Conservation (phyloP, 176 grass and related monocot genomes). For the Poa annua region DNA sequence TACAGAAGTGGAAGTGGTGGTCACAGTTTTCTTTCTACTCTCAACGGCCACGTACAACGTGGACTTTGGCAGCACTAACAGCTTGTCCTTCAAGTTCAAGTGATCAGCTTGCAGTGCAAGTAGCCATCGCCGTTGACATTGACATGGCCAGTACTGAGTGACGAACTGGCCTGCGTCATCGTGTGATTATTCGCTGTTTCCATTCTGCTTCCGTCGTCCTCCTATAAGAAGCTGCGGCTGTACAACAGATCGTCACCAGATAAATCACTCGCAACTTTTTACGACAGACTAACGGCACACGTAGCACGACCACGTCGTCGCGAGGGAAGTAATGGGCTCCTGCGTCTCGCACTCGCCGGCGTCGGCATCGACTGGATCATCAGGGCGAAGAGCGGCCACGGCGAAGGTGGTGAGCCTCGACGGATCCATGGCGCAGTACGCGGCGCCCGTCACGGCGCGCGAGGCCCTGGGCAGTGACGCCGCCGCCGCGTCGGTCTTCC, state of each 20-base stretch:
- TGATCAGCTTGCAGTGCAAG: not conserved
- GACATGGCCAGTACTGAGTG: not conserved
- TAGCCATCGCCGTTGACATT: not conserved
- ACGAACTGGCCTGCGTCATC: constrained; percentile 33
- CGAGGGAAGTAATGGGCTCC: no score
- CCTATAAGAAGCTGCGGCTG: constrained; percentile 31
- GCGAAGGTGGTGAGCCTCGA: no score
- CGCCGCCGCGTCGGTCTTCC: constrained; percentile 9
- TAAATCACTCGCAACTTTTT: no score
- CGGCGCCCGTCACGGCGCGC: constrained; percentile 13
- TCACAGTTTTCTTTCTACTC: not conserved
- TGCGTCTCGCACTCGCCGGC: no score
- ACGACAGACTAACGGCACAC: no score
- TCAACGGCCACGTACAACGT: not conserved
- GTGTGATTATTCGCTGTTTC: not conserved
- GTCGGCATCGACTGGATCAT: no score
- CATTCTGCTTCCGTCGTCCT: not conserved
- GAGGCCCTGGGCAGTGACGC: constrained; percentile 44
- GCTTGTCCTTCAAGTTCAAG: not conserved
- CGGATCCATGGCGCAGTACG: no score
- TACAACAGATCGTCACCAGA: no score
- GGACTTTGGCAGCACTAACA: not conserved
- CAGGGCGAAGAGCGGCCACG: no score
- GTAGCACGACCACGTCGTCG: accelerated
- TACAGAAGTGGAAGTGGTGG: no score